Evolutionary conservation across 2,329 filamentous ascomycete species (phyloP).

Genomic region (Chaetothyriales sp.): DNA sequence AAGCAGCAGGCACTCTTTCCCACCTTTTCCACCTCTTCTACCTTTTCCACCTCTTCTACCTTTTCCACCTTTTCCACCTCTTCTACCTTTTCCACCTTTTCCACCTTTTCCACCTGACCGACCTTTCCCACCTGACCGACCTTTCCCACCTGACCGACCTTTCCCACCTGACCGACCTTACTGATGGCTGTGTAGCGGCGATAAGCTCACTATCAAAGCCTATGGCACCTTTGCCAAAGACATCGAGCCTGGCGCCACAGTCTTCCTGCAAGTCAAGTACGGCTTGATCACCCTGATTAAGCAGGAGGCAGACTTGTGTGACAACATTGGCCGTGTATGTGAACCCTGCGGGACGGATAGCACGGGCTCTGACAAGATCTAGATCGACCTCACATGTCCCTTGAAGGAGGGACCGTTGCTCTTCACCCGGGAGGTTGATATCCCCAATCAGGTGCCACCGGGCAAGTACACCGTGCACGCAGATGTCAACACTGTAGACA

Average conservation of each 20-base stretch:
- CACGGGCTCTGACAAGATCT: constrained; percentile 42
- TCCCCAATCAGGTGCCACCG: constrained; percentile 58
- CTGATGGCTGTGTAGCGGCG: constrained; percentile 44
- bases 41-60: too few relatives aligned
- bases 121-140: too few relatives aligned
- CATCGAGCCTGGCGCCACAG: constrained; percentile 66
- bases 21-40: too few relatives aligned
- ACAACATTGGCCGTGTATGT: constrained; percentile 38
- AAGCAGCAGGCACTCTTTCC: constrained; percentile 29
- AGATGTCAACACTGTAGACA: constrained; percentile 64
- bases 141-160: too few relatives aligned
- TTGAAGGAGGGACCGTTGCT: constrained; percentile 63
- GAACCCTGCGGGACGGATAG: constrained; percentile 19
- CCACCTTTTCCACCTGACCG: too few relatives aligned
- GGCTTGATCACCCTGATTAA: constrained; percentile 81
- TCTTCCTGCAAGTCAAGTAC: constrained; percentile 79
- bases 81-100: too few relatives aligned
- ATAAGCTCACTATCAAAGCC: constrained; percentile 64
- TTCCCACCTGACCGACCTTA: not conserved
- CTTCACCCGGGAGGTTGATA: constrained; percentile 67
- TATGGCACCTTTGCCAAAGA: constrained; percentile 58
- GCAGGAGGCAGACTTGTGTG: constrained; percentile 70
- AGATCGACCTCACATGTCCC: constrained; percentile 74
- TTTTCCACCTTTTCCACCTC: too few relatives aligned
- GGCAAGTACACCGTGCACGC: constrained; percentile 87